Conservation (phyloP, 2,329 filamentous ascomycete species). For the Pseudogymnoascus sp. region DNA sequence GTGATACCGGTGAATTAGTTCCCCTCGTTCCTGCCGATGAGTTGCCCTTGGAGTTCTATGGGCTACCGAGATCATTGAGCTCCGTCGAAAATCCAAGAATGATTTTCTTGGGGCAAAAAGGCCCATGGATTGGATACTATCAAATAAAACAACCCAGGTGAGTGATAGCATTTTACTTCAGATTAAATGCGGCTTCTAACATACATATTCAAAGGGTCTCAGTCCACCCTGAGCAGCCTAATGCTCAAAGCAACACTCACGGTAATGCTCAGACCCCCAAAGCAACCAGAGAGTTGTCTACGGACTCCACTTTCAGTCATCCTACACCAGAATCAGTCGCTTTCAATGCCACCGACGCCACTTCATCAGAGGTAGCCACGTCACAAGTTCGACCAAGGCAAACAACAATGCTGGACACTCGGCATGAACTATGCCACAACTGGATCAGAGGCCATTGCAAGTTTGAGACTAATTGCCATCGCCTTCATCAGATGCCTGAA, state of each 20-base stretch:
- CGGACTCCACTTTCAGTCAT: neutral
- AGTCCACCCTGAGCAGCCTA: neutral
- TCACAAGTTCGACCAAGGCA: neutral
- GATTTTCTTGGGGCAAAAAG: slow-evolving; percentile 26
- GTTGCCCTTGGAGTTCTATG: slow-evolving; percentile 35
- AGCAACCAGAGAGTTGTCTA: neutral
- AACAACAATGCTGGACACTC: neutral
- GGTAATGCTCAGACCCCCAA: neutral
- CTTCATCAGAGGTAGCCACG: neutral
- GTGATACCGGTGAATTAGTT: slow-evolving; percentile 37
- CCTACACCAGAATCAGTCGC: neutral
- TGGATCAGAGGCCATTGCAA: slow-evolving; percentile 3
- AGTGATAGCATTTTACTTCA: neutral
- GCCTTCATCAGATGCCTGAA: neutral
- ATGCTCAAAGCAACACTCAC: neutral
- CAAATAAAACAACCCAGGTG: slow-evolving; percentile 11
- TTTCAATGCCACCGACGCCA: neutral
- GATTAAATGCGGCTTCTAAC: neutral
- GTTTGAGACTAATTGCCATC: neutral
- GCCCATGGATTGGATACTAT: slow-evolving; percentile 31
- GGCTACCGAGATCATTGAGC: slow-evolving; percentile 37
- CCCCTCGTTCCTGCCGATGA: slow-evolving; percentile 49
- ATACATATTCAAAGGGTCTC: neutral
- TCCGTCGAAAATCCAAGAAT: slow-evolving; percentile 29
- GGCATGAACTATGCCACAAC: neutral